Evolutionary conservation across 768 basidiomycete genomes (phyloP), one percentile per base, ranked within the genome.

Genomic region (Coprinopsis cinerea): DNA sequence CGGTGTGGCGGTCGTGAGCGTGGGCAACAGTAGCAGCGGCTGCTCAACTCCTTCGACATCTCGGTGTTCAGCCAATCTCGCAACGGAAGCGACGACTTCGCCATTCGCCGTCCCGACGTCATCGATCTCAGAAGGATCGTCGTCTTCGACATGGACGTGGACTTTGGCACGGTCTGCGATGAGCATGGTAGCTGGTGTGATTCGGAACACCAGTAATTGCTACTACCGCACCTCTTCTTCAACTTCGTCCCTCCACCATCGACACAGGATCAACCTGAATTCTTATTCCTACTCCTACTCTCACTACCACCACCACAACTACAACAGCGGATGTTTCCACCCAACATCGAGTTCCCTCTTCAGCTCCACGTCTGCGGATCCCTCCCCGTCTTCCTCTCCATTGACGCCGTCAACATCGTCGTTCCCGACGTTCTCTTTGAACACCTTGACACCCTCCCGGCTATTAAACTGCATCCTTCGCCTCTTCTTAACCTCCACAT

Each of bases 91-190:
- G 25, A 17, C 30, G 22, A 10, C 23, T 23, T 37, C 24, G 14
- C 22, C 30, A 24, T 49, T 52, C 23, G 61, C 61, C n/a, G 44
- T 65, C 45, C 42, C 44, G 27, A 32, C 4, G 34, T 36, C 46
- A 34, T 47, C 46, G 37, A 39, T 6, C 9, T 39, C 9, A 13
- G 13, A 15, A 14, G 13, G 15, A 18, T 15, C 2, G 40, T 20
- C 40, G 13, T 42, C 40, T 17, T n/a, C n/a, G n/a, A 15, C 30
- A 15, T 15, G 14, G 23, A 47, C 34, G 2, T 24, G 4, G 34
- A 17, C 45, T n/a, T 47, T 24, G 27, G 23, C 15, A 34, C 15
- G 9, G 27, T 35, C 45, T 47, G 45, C 28, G 34, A 25, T 47
- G 30, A 47, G 23, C 10, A 43, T 17, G 41, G 41, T 23, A 26